These are phyloP conservation scores for Nannochloropsis gaditana DNA, from an alignment of 108 stramenopile genomes.

Conservation along the genomic window DNA sequence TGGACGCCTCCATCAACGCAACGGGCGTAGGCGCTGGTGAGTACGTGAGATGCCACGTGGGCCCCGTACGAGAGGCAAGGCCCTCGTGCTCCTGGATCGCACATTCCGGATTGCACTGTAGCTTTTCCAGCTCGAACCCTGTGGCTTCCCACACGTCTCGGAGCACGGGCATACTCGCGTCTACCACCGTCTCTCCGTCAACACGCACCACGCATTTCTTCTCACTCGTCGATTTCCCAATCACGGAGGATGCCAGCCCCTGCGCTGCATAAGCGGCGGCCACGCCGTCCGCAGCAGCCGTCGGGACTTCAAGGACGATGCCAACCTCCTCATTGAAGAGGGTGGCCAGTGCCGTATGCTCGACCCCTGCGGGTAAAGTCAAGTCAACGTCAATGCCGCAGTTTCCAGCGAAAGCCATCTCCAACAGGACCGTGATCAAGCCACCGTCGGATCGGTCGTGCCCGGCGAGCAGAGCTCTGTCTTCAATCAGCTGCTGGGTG, in stretches of 20 bases:
- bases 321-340: slow-evolving; percentile 88
- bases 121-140: slow-evolving; percentile 85
- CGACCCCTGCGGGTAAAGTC: slow-evolving; percentile 56
- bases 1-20: slow-evolving; percentile 28
- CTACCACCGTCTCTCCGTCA: slow-evolving; percentile 37
- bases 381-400: slow-evolving; percentile 79
- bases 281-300: slow-evolving; percentile 59
- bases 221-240: slow-evolving; percentile 71
- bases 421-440: slow-evolving; percentile 60
- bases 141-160: slow-evolving; percentile 97
- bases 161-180: slow-evolving; percentile 54
- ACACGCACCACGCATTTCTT: slow-evolving; percentile 63
- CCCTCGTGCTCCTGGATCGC: slow-evolving; percentile 81
- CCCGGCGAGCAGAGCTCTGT: slow-evolving; percentile 66
- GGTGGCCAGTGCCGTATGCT: slow-evolving; percentile 62
- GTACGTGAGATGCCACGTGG: slow-evolving; percentile 76
- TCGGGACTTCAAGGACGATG: slow-evolving; percentile 78
- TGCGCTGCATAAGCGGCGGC: slow-evolving; percentile 60
- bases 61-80: slow-evolving; percentile 68
- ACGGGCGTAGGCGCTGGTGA: slow-evolving; percentile 30
- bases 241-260: slow-evolving; percentile 64
- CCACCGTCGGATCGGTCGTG: slow-evolving; percentile 97
- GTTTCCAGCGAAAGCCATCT: slow-evolving; percentile 99
- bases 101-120: slow-evolving; percentile 85
- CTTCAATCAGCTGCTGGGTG: slow-evolving; percentile 78